Conservation (phyloP, 2,329 filamentous ascomycete genomes). For the Fusarium multiceps region DNA sequence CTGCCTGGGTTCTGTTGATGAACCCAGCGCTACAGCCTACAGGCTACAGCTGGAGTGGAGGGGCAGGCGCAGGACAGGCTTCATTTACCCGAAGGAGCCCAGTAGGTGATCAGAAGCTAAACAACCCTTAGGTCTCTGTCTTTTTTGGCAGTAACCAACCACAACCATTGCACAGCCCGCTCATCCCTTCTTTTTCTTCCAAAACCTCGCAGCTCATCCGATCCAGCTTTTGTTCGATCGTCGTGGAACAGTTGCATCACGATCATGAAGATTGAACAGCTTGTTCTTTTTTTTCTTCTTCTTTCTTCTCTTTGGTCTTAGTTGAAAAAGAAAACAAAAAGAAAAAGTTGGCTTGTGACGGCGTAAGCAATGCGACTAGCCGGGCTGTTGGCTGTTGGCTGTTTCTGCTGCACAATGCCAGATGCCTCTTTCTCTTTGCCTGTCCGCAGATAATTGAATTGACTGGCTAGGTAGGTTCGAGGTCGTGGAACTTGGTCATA, state of each 20-base stretch:
- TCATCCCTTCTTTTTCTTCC: constrained; percentile 6
- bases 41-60: background rate
- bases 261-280: background rate
- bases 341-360: background rate
- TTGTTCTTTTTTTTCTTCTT: background rate
- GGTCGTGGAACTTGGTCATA: constrained; percentile 15
- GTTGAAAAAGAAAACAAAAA: background rate
- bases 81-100: constrained; percentile 13
- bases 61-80: background rate
- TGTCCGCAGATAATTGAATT: background rate
- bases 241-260: constrained; percentile 3
- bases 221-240: constrained; percentile 10
- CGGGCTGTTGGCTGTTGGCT: background rate
- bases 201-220: constrained; percentile 15
- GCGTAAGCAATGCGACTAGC: background rate
- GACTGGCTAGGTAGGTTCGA: background rate
- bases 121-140: background rate
- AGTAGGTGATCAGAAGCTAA: constrained; percentile 6
- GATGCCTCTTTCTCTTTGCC: background rate
- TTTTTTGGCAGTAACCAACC: constrained; percentile 1
- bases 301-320: background rate
- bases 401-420: background rate
- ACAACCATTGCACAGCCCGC: constrained; percentile 8
- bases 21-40: background rate
- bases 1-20: background rate